These are phyloP conservation scores for Drechslerella dactyloides DNA, from an alignment of 2,329 filamentous ascomycete species.

Conservation along the genomic window DNA sequence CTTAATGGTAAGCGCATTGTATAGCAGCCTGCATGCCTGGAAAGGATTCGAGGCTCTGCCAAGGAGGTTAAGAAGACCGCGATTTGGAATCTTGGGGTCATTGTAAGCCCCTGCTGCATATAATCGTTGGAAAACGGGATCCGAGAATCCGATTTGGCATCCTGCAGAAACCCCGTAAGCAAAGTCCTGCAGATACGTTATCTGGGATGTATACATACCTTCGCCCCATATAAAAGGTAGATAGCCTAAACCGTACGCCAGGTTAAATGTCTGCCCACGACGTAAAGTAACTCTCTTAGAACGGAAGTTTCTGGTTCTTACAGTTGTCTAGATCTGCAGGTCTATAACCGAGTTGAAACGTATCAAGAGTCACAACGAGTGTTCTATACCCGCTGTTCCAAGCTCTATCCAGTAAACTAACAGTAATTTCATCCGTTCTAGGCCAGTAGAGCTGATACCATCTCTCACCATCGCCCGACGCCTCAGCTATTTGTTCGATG, in stretches of 20 bases:
- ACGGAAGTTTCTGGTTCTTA: constrained; percentile 58
- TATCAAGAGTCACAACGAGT: constrained; percentile 75
- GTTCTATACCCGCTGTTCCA: constrained; percentile 68
- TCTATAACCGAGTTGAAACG: constrained; percentile 72
- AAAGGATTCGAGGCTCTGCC: constrained; percentile 40
- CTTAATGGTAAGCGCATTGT: constrained; percentile 56
- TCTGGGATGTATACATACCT: constrained; percentile 11
- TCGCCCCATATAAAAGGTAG: constrained; percentile 47
- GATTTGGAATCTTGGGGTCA: constrained; percentile 61
- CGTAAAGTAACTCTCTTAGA: not conserved
- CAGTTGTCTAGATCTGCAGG: constrained; percentile 71
- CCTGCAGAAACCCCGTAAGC: constrained; percentile 61
- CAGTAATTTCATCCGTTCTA: constrained; percentile 68
- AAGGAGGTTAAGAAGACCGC: constrained; percentile 20
- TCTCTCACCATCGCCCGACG: constrained; percentile 65
- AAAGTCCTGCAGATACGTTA: constrained; percentile 58
- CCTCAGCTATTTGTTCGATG: constrained; percentile 71
- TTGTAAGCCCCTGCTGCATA: constrained; percentile 61
- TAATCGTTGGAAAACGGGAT: constrained; percentile 69
- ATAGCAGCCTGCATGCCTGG: constrained; percentile 43
- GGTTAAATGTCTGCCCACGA: constrained; percentile 1
- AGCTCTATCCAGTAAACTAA: constrained; percentile 68
- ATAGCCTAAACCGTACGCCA: constrained; percentile 5
- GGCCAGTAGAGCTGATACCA: constrained; percentile 84
- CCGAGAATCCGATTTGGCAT: constrained; percentile 68